Evolutionary conservation across 2,329 filamentous ascomycete species (phyloP), one percentile per base, ranked within the genome.

Genomic region (Ophiostoma piceae): DNA sequence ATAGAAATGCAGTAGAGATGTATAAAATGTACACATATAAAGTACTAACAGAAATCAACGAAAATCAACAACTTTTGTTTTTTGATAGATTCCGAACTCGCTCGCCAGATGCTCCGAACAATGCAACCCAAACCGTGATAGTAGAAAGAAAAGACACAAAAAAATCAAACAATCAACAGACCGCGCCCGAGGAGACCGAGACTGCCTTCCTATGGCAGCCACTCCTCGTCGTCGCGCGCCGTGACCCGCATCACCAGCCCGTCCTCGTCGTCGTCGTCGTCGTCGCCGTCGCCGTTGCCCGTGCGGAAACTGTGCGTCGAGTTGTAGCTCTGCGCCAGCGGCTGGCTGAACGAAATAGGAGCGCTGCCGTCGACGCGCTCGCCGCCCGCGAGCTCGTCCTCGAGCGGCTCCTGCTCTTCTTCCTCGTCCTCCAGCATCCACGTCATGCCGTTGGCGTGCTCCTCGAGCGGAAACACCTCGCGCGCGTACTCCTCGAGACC

Each of bases 401-500:
- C 81, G 81, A 22, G 82, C 77, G 64, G 84, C 62, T 65, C 62
- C 29, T 65, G 84, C 62, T 65, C 62, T 5, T 65, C 81, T 54
- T 78, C 77, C 8, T 79, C 75, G 73, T 78, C 84, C 4, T 85
- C 84, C 62, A 85, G 77, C 94, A 97, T 98, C 95, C 95, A 99
- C 19, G 90, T 92, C 76, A 95, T 81, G 5, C 94, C 94, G 77
- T 98, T 98, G 41, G 93, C 92, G 75, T 94, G 90, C 80, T 99
- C 95, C 79, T 99, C 95, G 14, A 97, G 85, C 0, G 92, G 92
- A 76, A 98, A 98, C 37, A 96, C 93, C 78, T 98, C 95, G 67
- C 91, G 85, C 1, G 94, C 94, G 78, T 98, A 99, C 79, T 98
- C 95, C 77, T 97, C 93, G 74, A 98, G 85, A 39, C 92, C 91